Evolutionary conservation across 164 flowering plant species (phyloP).

Genomic region (Buxus sempervirens): DNA sequence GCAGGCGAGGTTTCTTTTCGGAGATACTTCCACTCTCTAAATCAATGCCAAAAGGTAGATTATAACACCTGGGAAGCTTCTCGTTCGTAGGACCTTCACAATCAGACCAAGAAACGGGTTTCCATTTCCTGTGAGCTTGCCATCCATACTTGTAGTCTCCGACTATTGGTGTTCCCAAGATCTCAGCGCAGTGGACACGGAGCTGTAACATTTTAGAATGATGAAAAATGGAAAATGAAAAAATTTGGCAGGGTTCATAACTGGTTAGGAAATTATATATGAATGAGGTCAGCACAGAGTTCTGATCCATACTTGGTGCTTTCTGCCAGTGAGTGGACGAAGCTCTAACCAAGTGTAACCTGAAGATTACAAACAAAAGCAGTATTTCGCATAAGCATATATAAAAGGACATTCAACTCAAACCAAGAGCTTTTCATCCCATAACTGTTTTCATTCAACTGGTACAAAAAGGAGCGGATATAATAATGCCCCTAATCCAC

Average conservation of each 20-base stretch:
- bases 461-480: too few species aligned
- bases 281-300: constrained; percentile 5
- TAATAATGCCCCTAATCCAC: too few species aligned
- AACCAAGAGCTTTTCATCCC: too few species aligned
- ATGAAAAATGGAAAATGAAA: background rate
- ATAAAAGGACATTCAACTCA: background rate
- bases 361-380: constrained; percentile 21
- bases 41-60: constrained; percentile 46
- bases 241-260: background rate
- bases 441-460: too few species aligned
- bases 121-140: constrained; percentile 75
- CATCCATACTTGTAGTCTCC: constrained; percentile 96
- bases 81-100: constrained; percentile 12
- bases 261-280: background rate
- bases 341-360: constrained; percentile 86
- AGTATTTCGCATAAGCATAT: background rate
- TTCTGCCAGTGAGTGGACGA: constrained; percentile 80
- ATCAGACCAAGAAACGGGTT: constrained; percentile 24
- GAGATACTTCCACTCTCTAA: constrained; percentile 58
- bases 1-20: constrained; percentile 61
- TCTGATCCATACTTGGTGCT: constrained; percentile 65
- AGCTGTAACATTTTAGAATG: constrained; percentile 43
- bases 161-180: constrained; percentile 89
- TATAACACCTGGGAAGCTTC: constrained; percentile 19
- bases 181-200: constrained; percentile 95